Percentiles rank a stretch among this genome's conserved stretches.
Evolutionary conservation across 2,329 filamentous ascomycete genomes (phyloP).

Genomic region (Fusarium nanum): DNA sequence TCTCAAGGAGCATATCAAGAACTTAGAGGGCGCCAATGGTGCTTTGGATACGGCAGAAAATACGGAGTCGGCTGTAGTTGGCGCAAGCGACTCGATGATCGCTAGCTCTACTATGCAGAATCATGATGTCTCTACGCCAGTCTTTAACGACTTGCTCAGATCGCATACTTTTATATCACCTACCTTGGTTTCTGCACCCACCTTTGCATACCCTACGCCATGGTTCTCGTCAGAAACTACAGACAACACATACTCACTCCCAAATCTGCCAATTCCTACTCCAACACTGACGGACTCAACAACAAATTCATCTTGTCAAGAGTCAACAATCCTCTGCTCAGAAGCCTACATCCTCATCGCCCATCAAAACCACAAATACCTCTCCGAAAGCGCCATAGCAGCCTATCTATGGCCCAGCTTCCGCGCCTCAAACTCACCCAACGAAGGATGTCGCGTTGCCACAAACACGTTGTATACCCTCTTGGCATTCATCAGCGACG

Average conservation of each 20-base stretch:
- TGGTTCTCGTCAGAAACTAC: not conserved
- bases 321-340: slow-evolving; percentile 49
- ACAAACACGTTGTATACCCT: slow-evolving; percentile 14
- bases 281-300: too few relatives aligned
- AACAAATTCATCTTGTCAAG: slow-evolving; percentile 1
- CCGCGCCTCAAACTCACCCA: slow-evolving; percentile 30
- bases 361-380: slow-evolving; percentile 42
- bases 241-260: too few relatives aligned
- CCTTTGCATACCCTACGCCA: rapidly evolving
- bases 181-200: rapidly evolving
- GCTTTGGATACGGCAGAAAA: too few relatives aligned
- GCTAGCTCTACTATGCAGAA: rapidly evolving
- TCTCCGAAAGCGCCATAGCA: slow-evolving; percentile 18
- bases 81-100: too few relatives aligned
- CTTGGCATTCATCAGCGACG: not conserved
- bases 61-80: too few relatives aligned
- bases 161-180: too few relatives aligned
- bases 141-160: rapidly evolving
- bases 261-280: not conserved
- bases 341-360: slow-evolving; percentile 50
- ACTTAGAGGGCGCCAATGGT: not conserved
- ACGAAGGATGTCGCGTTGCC: slow-evolving; percentile 49
- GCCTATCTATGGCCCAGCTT: slow-evolving; percentile 47
- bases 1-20: not conserved
- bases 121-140: too few relatives aligned